Percentiles rank a stretch among this genome's conserved stretches.
phyloP scores from a whole-genome alignment of 306 rosid genomes.

The Prunus mongolica region DNA sequence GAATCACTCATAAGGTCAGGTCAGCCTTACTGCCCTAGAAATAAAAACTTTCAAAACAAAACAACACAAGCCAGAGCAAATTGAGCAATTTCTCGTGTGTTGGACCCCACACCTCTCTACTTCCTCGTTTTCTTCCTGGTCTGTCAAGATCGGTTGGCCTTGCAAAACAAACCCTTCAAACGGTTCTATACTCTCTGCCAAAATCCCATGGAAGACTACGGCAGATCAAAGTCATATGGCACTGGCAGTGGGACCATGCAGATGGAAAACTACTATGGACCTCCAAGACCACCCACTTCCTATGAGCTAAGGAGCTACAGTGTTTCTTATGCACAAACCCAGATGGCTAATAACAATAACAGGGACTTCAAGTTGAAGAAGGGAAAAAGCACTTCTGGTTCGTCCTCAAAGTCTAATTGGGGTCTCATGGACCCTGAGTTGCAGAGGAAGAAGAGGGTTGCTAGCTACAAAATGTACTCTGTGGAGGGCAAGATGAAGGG shows the following conservation, averaged over 20 bases:
- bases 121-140: constrained; percentile 3
- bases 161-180: not conserved
- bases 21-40: not conserved
- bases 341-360: constrained; percentile 26
- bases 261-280: constrained; percentile 60
- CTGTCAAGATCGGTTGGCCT: not conserved
- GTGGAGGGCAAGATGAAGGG: constrained; percentile 89
- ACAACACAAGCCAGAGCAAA: constrained; percentile 24
- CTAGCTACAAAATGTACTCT: constrained; percentile 82
- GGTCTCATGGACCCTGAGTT: constrained; percentile 66
- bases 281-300: constrained; percentile 29
- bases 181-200: not conserved
- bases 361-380: constrained; percentile 56
- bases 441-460: constrained; percentile 88
- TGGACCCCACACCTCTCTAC: not conserved
- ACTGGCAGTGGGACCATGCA: constrained; percentile 48
- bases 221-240: constrained; percentile 56
- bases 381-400: constrained; percentile 51
- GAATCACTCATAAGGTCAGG: constrained; percentile 22
- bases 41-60: constrained; percentile 8
- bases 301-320: constrained; percentile 57
- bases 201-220: constrained; percentile 56
- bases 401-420: constrained; percentile 41
- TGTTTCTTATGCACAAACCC: constrained; percentile 48
- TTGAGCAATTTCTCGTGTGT: not conserved